Evolutionary conservation across 306 rosid genomes (phyloP).

Genomic region (Trifolium dubium): DNA sequence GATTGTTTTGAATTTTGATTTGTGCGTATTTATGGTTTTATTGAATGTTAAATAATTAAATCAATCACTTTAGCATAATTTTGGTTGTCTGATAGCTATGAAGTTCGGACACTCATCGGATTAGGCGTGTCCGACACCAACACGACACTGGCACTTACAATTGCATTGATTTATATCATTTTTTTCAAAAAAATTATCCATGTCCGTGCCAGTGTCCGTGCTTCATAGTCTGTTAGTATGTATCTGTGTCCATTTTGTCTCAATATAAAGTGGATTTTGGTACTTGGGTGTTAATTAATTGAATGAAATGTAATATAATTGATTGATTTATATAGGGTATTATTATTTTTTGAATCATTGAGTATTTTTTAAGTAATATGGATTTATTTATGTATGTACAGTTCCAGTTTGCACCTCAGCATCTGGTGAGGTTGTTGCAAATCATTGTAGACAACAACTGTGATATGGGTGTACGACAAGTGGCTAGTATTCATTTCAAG

Average conservation of each 20-base stretch:
- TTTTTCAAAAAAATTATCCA: no score
- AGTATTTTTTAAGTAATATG: neutral
- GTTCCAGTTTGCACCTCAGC: conserved; percentile 93
- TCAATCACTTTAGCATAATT: neutral
- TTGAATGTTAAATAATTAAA: neutral
- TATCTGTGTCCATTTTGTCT: neutral
- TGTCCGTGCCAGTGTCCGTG: no score
- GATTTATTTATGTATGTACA: conserved; percentile 42
- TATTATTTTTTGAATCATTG: neutral
- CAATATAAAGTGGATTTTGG: neutral
- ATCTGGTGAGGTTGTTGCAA: conserved; percentile 87
- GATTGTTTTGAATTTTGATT: neutral
- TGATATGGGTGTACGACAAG: conserved; percentile 91
- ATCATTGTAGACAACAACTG: conserved; percentile 83
- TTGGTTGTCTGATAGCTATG: neutral
- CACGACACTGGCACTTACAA: no score
- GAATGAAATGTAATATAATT: neutral
- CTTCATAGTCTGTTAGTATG: neutral
- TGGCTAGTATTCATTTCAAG: conserved; percentile 96
- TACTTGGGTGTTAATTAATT: neutral
- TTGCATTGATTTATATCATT: no score
- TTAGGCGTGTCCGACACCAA: no score
- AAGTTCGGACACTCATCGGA: no score
- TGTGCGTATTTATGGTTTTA: neutral
- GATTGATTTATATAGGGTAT: neutral